Evolutionary conservation across 2,329 filamentous ascomycete genomes (phyloP), one percentile per base, ranked within the genome.

Genomic region (Aureobasidium mangrovei): DNA sequence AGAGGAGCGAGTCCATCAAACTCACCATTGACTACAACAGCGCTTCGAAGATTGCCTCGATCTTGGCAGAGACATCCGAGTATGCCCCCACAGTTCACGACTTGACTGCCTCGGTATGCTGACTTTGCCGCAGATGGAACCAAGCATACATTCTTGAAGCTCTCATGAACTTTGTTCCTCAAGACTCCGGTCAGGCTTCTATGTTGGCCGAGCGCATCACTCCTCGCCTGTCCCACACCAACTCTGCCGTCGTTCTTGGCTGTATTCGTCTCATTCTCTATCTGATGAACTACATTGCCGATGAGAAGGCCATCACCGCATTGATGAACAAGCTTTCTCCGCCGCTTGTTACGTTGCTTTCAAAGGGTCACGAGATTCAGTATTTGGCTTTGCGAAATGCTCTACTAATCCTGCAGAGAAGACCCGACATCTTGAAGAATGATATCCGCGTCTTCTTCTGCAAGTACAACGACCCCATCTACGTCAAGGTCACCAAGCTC

Each of bases 401-500:
- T 0, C 78, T 98, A 2, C 77, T 98, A 10, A 98, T 98, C 61
- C 75, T 98, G 51, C 93, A 98, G 69, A 80, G 91, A 63, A 80
- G 91, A 54, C 93, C 93, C 0, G 93, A 97, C 65, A 91, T 98
- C 7, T 72, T 98, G 53, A 83, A 90, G 59, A 97, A 96, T 70
- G 93, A 98, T 69, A 97, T 98, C 59, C 83, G 93, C 44, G 93
- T 98, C 32, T 98, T 98, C 74, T 98, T 98, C 73, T 98, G 93
- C 82, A 98, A 98, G 77, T 98, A 98, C 73, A 98, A 98, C 69
- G 93, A 98, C 66, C 93, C 93, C 0, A 98, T 98, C 60, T 98
- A 97, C 69, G 93, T 98, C 73, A 98, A 98, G 71, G 93, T 98
- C 49, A 98, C 93, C 12, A 98, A 98, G 72, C 79, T 98, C 47